These are phyloP conservation scores for Berberis thunbergii DNA, from an alignment of 164 flowering plant genomes.

Conservation along the genomic window DNA sequence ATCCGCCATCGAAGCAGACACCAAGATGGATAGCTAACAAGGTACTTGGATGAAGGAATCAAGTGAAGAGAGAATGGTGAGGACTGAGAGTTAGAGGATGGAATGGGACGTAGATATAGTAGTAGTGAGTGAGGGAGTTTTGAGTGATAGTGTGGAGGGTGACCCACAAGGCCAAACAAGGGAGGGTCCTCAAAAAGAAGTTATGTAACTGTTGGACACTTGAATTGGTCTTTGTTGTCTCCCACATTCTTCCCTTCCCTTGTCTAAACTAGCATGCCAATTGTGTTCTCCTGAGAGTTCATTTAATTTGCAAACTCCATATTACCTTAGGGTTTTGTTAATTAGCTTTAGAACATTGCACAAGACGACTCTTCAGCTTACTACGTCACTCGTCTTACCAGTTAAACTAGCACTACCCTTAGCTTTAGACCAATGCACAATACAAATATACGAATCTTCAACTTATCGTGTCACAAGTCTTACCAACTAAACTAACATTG, in stretches of 20 bases:
- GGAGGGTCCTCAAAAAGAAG: slow-evolving; percentile 24
- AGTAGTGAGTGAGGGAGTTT: not conserved
- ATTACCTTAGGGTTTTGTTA: no score
- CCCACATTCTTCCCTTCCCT: slow-evolving; percentile 32
- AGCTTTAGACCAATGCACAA: no score
- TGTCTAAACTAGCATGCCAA: not conserved
- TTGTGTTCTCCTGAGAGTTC: no score
- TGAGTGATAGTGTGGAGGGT: slow-evolving; percentile 8
- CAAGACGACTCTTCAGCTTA: no score
- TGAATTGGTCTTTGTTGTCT: slow-evolving; percentile 49
- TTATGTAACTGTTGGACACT: slow-evolving; percentile 26
- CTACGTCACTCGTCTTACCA: no score
- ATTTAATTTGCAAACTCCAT: not conserved
- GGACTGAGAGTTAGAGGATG: not conserved
- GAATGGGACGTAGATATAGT: slow-evolving; percentile 24
- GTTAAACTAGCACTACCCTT: no score
- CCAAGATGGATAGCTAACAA: not conserved
- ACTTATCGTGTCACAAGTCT: no score
- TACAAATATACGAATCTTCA: no score
- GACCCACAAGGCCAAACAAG: slow-evolving; percentile 14
- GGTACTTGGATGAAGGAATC: not conserved
- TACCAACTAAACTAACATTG: no score
- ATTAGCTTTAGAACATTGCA: no score
- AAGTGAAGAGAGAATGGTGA: not conserved
- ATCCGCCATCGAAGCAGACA: slow-evolving; percentile 50